Evolutionary conservation across 2,329 filamentous ascomycete genomes (phyloP).

Genomic region (Conoideocrella luteorostrata): DNA sequence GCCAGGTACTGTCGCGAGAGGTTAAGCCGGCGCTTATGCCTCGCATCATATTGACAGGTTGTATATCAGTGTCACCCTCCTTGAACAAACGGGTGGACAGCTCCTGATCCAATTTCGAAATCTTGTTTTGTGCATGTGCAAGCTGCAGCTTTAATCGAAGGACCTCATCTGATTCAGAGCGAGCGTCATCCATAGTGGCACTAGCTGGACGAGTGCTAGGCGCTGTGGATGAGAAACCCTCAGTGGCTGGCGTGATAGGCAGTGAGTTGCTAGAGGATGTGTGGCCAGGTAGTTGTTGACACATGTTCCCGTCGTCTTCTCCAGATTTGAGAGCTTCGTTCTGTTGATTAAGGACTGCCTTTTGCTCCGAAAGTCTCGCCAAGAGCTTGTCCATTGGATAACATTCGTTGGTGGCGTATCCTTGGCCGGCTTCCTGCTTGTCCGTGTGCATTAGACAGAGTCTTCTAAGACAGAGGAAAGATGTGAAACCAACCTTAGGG

Average conservation of each 20-base stretch:
- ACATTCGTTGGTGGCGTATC: slow-evolving; percentile 27
- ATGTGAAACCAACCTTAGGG: slow-evolving; percentile 40
- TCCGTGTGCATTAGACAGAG: no score
- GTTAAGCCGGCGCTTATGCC: slow-evolving; percentile 13
- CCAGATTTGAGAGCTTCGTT: slow-evolving; percentile 43
- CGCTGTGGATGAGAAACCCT: slow-evolving; percentile 42
- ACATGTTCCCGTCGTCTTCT: slow-evolving; percentile 26
- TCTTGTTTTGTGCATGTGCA: slow-evolving; percentile 62
- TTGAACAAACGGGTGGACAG: slow-evolving; percentile 56
- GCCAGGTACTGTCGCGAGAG: slow-evolving; percentile 44
- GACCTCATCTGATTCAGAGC: slow-evolving; percentile 49
- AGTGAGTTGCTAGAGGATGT: slow-evolving; percentile 51
- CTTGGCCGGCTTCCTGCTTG: slow-evolving; percentile 33
- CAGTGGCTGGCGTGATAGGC: slow-evolving; percentile 56
- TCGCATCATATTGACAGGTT: slow-evolving; percentile 15
- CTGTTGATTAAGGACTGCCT: slow-evolving; percentile 52
- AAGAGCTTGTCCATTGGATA: slow-evolving; percentile 66
- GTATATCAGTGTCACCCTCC: slow-evolving; percentile 36
- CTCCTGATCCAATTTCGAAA: slow-evolving; percentile 66
- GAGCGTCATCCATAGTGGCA: slow-evolving; percentile 37
- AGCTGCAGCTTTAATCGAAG: slow-evolving; percentile 65
- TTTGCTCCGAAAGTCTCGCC: slow-evolving; percentile 67
- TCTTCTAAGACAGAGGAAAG: slow-evolving; percentile 13
- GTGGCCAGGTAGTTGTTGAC: slow-evolving; percentile 35
- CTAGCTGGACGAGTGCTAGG: slow-evolving; percentile 49